Base-by-base conservation (phyloP, 176 grass and related monocot species). In the Guadua angustifolia region DNA sequence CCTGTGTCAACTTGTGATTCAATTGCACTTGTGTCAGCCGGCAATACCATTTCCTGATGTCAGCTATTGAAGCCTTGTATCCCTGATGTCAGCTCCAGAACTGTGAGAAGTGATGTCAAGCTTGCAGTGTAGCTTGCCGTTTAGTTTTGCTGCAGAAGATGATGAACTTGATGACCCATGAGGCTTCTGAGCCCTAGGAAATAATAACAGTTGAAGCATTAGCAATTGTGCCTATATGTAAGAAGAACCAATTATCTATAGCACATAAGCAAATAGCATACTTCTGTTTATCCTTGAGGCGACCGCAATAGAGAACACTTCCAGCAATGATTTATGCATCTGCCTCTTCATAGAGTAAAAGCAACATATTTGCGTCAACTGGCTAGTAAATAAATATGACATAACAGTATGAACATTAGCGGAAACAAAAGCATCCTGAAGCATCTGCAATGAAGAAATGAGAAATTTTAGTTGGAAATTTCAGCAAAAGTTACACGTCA, bases 271-370 rank as follows among this genome's bases (percentile, higher is more conserved):
- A 19, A 58, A 58, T 14, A n/a, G 45, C 91, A 12, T 94, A 98
- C 96, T 93, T 98, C 50, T 95, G 91, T 46, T 83, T 92, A 40
- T 95, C 83, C 74, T 86, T 85, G 50, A 98, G 96, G 58, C 92
- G 88, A 7, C 96, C 96, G 26, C 96, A 98, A 67, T 85, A 98
- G 69, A 98, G 91, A 53, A 9, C 32, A 55, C 24, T 38, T 74
- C 52, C 43, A 75, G 51, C 17, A 63, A 36, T 42, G 1, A 81
- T 51, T 17, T 65, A 18, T 32, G 35, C 42, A 45, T 43, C 46
- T 65, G 46, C 26, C 6, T 75, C 15, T 77, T 32, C 36, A n/a
- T 5, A 13, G n/a, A 53, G 44, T 9, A 45, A 15, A 44, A 58
- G 7, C 16, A 57, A 38, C 21, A 43, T 33, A 42, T 59, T 49